These are phyloP conservation scores for Jacaranda copaia DNA, from an alignment of 257 asterid genomes.

Conservation along the genomic window DNA sequence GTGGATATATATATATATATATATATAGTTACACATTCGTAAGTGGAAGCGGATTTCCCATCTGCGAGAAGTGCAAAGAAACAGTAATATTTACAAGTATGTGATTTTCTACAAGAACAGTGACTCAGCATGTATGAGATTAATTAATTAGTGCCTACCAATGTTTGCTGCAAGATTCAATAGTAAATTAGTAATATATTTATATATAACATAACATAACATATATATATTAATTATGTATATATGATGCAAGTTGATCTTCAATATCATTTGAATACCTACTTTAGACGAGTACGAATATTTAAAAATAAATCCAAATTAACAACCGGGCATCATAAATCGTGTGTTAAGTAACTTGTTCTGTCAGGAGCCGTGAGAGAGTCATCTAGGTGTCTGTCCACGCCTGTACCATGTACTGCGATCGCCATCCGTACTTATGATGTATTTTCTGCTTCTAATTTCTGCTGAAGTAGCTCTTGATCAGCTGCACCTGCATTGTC, in stretches of 20 bases:
- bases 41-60: too few species aligned
- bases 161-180: neutral
- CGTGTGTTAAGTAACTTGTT: neutral
- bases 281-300: too few species aligned
- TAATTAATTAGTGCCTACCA: neutral
- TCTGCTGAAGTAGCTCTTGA: neutral
- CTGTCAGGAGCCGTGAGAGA: neutral
- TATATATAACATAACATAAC: too few species aligned
- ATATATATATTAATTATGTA: too few species aligned
- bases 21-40: too few species aligned
- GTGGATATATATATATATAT: too few species aligned
- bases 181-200: too few species aligned
- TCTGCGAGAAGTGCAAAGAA: too few species aligned
- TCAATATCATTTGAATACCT: neutral
- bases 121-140: too few species aligned
- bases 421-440: constrained; percentile 36
- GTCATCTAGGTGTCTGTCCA: neutral
- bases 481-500: constrained; percentile 36
- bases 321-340: neutral
- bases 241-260: neutral
- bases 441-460: neutral
- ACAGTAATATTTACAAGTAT: too few species aligned
- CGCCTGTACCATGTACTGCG: neutral
- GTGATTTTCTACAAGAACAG: too few species aligned
- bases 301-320: neutral